Conservation (phyloP, 305 asterid genomes). For the Coffea humblotiana region DNA sequence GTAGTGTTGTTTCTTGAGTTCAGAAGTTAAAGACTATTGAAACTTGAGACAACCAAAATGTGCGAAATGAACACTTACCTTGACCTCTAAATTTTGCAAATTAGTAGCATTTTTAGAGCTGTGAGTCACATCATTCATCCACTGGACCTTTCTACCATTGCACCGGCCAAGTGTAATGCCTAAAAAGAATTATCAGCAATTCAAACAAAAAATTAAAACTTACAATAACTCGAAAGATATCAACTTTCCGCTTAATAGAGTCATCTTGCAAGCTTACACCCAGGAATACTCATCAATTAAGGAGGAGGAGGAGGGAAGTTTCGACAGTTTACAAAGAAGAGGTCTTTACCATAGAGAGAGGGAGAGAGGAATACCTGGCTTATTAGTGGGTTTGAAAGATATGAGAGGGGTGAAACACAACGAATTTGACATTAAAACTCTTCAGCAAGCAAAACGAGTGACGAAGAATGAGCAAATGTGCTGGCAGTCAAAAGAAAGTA, state of each 20-base stretch:
- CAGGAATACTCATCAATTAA: background rate
- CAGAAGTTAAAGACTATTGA: background rate
- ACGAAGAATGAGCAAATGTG: background rate
- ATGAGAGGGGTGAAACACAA: constrained; percentile 39
- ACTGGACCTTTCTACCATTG: constrained; percentile 34
- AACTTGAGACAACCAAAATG: background rate
- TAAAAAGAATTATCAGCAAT: constrained; percentile 19
- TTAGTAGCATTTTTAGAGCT: constrained; percentile 36
- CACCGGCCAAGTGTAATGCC: constrained; percentile 38
- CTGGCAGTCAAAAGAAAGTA: background rate
- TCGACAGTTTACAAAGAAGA: background rate
- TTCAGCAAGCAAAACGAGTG: background rate
- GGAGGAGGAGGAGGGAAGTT: background rate
- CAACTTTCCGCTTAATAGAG: background rate
- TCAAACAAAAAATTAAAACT: background rate
- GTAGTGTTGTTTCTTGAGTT: background rate
- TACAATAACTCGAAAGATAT: background rate
- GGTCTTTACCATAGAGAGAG: background rate
- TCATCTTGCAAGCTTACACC: background rate
- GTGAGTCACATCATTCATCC: constrained; percentile 35
- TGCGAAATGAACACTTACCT: constrained; percentile 27
- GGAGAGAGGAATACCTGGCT: constrained; percentile 35
- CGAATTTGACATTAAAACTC: constrained; percentile 46
- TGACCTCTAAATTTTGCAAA: constrained; percentile 43
- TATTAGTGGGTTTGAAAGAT: constrained; percentile 38